Evolutionary conservation across 73 alveolate species (phyloP).

Genomic region (Blepharisma stoltei): DNA sequence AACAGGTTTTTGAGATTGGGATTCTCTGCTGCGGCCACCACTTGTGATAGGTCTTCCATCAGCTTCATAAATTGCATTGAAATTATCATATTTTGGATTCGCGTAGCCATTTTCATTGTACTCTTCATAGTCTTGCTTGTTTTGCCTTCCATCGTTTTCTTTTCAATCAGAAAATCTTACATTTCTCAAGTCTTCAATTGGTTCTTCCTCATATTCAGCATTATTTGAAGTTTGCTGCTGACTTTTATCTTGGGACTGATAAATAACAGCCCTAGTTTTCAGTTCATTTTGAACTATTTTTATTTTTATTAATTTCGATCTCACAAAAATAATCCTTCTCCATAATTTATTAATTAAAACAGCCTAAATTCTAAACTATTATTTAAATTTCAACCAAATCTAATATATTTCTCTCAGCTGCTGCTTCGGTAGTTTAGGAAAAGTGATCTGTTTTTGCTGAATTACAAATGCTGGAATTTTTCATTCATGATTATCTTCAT

Average conservation of each 20-base stretch:
- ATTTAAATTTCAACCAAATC: too few relatives aligned
- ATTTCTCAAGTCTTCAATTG: not conserved
- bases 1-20: too few relatives aligned
- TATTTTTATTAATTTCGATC: too few relatives aligned
- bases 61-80: not conserved
- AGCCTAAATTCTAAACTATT: too few relatives aligned
- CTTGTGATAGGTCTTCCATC: conserved; percentile 13
- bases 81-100: not conserved
- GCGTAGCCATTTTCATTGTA: not conserved
- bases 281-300: not conserved
- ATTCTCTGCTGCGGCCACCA: not conserved
- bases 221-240: not conserved
- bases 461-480: conserved; percentile 14
- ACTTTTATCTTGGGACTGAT: not conserved
- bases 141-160: not conserved
- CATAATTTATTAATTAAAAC: too few relatives aligned
- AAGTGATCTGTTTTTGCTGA: not conserved
- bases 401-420: not conserved
- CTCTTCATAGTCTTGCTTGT: not conserved
- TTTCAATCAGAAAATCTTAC: not conserved
- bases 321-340: too few relatives aligned
- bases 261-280: not conserved
- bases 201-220: not conserved
- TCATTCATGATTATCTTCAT: conserved; percentile 1
- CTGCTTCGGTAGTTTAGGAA: not conserved